Percentiles rank a stretch among this genome's conserved stretches.
Conservation (phyloP, 1,139 yeast species). For the Trichomonascaceae sp. region DNA sequence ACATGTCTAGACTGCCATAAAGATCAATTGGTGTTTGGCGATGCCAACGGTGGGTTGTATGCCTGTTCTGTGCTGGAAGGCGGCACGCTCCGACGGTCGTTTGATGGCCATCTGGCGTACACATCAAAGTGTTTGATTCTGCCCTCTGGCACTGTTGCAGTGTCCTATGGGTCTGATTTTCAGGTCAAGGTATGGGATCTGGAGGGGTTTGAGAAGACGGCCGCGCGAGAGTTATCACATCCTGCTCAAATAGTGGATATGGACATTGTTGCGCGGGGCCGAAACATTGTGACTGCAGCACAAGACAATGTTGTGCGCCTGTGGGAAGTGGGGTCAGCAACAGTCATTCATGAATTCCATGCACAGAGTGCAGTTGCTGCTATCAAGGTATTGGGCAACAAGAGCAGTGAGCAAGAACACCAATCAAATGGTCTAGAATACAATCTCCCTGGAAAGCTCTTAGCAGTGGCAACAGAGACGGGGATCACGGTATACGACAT, state of each 20-base stretch:
- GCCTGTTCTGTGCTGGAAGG: conserved; percentile 6
- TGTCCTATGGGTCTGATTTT: conserved; percentile 45
- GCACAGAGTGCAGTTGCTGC: conserved; percentile 9
- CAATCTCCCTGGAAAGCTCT: not conserved
- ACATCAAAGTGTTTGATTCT: conserved; percentile 33
- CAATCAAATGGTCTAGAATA: no score
- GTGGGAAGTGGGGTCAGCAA: conserved; percentile 59
- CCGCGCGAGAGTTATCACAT: conserved; percentile 20
- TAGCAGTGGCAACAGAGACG: not conserved
- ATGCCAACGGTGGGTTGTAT: conserved; percentile 30
- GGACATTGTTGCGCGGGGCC: conserved; percentile 41
- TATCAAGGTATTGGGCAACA: not conserved
- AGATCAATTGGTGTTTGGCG: conserved; percentile 29
- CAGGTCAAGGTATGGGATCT: conserved; percentile 48
- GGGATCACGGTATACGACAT: not conserved
- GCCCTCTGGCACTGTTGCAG: conserved; percentile 46
- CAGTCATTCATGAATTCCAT: conserved; percentile 28
- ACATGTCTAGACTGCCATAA: conserved; percentile 22
- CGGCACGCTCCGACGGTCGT: conserved; percentile 10
- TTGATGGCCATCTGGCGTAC: conserved; percentile 34
- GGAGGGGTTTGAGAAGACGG: conserved; percentile 15
- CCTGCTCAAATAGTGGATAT: conserved; percentile 33
- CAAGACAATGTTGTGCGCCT: conserved; percentile 40
- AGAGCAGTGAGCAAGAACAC: not conserved
- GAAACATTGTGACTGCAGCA: conserved; percentile 38